phyloP scores from a whole-genome alignment of 2,329 filamentous ascomycete genomes.

The Ustilaginoidea virens region DNA sequence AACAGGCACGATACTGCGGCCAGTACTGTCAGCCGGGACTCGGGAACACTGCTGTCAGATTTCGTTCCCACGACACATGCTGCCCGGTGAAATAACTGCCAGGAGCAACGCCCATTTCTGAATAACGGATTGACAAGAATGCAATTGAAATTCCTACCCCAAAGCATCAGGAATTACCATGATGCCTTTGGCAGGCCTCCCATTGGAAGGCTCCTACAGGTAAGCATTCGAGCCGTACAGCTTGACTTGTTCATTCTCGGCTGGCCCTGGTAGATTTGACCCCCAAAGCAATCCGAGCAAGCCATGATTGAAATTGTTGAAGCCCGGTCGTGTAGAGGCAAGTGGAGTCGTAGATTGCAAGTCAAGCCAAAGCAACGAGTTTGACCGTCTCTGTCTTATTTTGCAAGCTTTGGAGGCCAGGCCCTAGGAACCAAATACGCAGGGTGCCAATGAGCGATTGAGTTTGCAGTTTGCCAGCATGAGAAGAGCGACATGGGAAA shows the following conservation, averaged over 20 bases:
- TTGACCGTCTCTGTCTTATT: too few relatives aligned
- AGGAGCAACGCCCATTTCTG: constrained; percentile 24
- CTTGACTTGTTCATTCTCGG: constrained; percentile 29
- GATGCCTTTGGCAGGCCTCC: constrained; percentile 23
- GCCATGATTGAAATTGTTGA: too few relatives aligned
- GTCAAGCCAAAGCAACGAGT: too few relatives aligned
- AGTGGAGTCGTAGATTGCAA: not conserved
- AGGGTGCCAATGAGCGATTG: too few relatives aligned
- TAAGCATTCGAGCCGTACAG: constrained; percentile 35
- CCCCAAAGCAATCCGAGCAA: constrained; percentile 29
- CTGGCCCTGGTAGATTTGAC: constrained; percentile 25
- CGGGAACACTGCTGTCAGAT: too few relatives aligned
- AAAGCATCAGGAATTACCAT: constrained; percentile 40
- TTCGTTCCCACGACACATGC: too few relatives aligned
- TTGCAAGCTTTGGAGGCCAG: too few relatives aligned
- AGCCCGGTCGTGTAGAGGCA: too few relatives aligned
- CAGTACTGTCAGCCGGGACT: too few relatives aligned
- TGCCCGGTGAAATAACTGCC: constrained; percentile 11
- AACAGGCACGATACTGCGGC: constrained; percentile 12
- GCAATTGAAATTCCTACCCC: constrained; percentile 34
- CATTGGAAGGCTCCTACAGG: constrained; percentile 20
- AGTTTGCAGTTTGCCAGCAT: too few relatives aligned
- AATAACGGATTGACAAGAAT: constrained; percentile 36
- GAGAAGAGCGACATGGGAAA: too few relatives aligned
- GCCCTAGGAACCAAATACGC: too few relatives aligned